Conservation (phyloP, 345 rosid species). For the Sonneratia caseolaris region DNA sequence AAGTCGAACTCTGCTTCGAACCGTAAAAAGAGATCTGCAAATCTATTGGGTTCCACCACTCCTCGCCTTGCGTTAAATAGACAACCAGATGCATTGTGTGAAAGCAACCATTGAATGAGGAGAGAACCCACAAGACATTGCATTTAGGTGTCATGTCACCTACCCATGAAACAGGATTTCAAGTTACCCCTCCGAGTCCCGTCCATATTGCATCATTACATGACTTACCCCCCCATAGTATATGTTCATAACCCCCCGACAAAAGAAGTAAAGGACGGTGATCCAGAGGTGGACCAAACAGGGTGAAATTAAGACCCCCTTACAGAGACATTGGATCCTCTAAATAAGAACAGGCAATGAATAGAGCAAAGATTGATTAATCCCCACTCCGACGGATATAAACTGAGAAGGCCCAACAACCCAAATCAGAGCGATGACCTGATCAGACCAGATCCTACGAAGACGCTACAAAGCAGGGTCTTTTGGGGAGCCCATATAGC, state of each 20-base stretch:
- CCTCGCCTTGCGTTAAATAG: not conserved
- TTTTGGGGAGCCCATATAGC: constrained; percentile 12
- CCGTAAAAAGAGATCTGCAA: not conserved
- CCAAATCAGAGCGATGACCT: constrained; percentile 11
- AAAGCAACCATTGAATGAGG: not conserved
- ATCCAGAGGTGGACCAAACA: not conserved
- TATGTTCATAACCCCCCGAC: not conserved
- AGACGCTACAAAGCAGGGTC: not conserved
- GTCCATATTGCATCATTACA: not conserved
- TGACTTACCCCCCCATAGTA: not conserved
- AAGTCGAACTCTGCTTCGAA: not conserved
- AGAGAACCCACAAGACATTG: not conserved
- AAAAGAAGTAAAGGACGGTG: not conserved
- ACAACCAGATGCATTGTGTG: not conserved
- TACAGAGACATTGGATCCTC: not conserved
- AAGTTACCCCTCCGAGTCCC: not conserved
- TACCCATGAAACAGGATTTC: constrained; percentile 5
- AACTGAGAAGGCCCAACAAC: not conserved
- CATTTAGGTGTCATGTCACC: constrained; percentile 4
- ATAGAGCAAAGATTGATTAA: not conserved
- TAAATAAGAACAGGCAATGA: not conserved
- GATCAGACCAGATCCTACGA: too few relatives aligned
- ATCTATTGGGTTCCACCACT: not conserved
- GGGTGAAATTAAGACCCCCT: not conserved
- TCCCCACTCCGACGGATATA: not conserved